Percentiles rank a stretch among this genome's conserved stretches.
These are phyloP conservation scores for Spinacia oleracea DNA, from an alignment of 179 eudicot genomes.

Conservation along the genomic window DNA sequence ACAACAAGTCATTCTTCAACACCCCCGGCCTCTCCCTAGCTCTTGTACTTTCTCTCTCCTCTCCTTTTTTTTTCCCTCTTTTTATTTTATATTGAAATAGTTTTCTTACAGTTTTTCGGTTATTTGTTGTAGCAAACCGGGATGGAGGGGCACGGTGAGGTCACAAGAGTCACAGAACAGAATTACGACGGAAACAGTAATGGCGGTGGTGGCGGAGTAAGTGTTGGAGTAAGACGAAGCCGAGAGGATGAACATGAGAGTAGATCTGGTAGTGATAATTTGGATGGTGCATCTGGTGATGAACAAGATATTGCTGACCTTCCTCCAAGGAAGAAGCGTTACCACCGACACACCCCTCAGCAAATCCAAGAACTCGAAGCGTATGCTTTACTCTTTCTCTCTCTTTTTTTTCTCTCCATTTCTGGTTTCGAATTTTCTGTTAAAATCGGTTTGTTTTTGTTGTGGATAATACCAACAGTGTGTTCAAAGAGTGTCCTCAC, in stretches of 20 bases:
- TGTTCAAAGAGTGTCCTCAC: slow-evolving; percentile 97
- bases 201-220: not conserved
- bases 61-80: not conserved
- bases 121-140: slow-evolving; percentile 62
- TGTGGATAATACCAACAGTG: slow-evolving; percentile 33
- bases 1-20: slow-evolving; percentile 78
- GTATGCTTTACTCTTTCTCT: slow-evolving; percentile 37
- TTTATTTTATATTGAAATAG: not conserved
- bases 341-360: slow-evolving; percentile 99
- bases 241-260: slow-evolving; percentile 85
- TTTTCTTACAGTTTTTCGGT: not conserved
- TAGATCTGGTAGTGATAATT: slow-evolving; percentile 93
- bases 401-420: not conserved
- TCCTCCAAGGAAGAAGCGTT: slow-evolving; percentile 77
- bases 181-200: slow-evolving; percentile 40
- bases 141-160: slow-evolving; percentile 83
- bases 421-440: not conserved
- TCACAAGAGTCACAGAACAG: slow-evolving; percentile 48
- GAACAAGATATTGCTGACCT: slow-evolving; percentile 76
- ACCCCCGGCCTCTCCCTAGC: slow-evolving; percentile 97
- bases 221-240: slow-evolving; percentile 52
- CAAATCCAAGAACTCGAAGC: slow-evolving; percentile 98
- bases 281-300: slow-evolving; percentile 92
- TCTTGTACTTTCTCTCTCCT: slow-evolving; percentile 48
- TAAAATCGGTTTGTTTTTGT: not conserved